Evolutionary conservation across 2,329 filamentous ascomycete genomes (phyloP), one percentile per base, ranked within the genome.

Genomic region (Anthostomella pinea): DNA sequence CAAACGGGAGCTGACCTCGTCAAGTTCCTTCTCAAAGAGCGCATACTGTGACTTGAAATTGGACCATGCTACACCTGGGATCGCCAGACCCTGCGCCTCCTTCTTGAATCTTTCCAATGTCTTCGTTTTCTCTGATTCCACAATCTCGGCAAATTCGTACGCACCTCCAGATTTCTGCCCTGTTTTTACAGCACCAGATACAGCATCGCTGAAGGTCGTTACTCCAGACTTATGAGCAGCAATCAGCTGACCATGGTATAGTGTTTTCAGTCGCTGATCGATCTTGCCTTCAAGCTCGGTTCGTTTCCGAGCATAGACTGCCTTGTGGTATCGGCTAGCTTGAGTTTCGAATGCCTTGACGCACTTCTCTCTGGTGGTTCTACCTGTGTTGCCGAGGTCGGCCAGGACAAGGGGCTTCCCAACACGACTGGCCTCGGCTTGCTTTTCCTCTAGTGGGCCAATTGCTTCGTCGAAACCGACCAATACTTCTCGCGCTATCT

Each of bases 71-170:
- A 91, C 78, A n/a, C 80, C 87, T 47, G 87, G 77, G 8, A 98
- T 87, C 6, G 79, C 67, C 7, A 91, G 76, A 31, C 80, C 78
- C 53, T 83, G 75, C 1, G 86, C 88, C 54, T 93, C 85, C 14
- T 75, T 72, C 57, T 86, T 81, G 59, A 94, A 98, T 28, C 77
- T 76, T 11, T 81, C 74, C 22, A 95, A 60, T 1, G 88, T 82
- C 59, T 80, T 80, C 53, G 76, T 77, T 67, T 93, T 95, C 61
- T 96, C 86, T 38, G 79, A 74, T 24, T 81, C 79, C 5, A 98
- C 93, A 52, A 97, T 96, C 50, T 94, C 85, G 15, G 90, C 89
- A 63, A 98, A 98, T 58, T 98, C 93, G 57, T 98, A 97, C 34
- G 78, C 76, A 6, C 82, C 85, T 15, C 90, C 90, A 37, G 89